phyloP scores from a whole-genome alignment of 768 basidiomycete genomes.

The Amanita rubescens region DNA sequence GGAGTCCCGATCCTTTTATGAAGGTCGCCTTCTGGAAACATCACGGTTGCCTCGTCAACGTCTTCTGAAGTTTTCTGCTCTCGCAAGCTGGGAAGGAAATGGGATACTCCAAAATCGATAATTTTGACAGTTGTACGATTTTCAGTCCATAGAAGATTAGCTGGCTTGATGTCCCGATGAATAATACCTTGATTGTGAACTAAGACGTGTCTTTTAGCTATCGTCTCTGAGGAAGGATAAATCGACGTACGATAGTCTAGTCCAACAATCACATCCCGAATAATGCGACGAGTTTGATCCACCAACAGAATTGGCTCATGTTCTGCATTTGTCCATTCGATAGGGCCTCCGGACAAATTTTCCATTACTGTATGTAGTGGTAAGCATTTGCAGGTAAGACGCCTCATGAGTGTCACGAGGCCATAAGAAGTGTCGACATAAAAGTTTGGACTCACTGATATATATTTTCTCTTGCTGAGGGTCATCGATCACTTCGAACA shows the following conservation, averaged over 20 bases:
- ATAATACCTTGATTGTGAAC: constrained; percentile 52
- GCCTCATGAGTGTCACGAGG: not conserved
- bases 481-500: constrained; percentile 90
- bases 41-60: constrained; percentile 19
- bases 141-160: constrained; percentile 65
- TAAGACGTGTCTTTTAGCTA: constrained; percentile 11
- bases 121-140: constrained; percentile 67
- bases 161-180: constrained; percentile 87
- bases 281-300: constrained; percentile 31
- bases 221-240: not conserved
- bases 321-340: constrained; percentile 28
- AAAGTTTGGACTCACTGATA: constrained; percentile 76
- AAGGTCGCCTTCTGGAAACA: constrained; percentile 34
- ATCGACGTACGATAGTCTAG: constrained; percentile 33
- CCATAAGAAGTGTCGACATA: not conserved
- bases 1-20: constrained; percentile 34
- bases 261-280: constrained; percentile 34
- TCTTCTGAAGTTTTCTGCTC: not conserved
- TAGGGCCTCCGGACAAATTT: constrained; percentile 33
- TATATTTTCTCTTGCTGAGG: constrained; percentile 74
- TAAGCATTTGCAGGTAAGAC: not conserved
- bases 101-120: constrained; percentile 72
- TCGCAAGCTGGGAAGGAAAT: constrained; percentile 12
- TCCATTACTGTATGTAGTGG: constrained; percentile 28
- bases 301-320: constrained; percentile 27